These are phyloP conservation scores for Magnusiomyces tetraspermus DNA, from an alignment of 1,139 yeast species.

Conservation along the genomic window DNA sequence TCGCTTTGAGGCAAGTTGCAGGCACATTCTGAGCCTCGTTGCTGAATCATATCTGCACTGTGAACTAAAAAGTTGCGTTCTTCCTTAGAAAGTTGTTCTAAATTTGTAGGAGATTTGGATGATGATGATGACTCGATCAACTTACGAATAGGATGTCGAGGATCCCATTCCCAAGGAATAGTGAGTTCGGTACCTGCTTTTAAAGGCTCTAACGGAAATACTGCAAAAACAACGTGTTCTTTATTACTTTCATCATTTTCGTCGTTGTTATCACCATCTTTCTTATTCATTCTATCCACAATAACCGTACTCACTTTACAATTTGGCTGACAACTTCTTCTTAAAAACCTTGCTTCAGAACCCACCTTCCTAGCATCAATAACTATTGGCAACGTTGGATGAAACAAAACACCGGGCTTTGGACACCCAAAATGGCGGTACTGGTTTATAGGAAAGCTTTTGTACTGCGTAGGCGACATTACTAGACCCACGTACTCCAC, in stretches of 20 bases:
- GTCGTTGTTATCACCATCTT: too few relatives aligned
- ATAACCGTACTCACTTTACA: slow-evolving; percentile 52
- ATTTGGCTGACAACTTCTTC: slow-evolving; percentile 70
- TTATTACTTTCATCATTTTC: too few relatives aligned
- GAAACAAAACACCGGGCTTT: slow-evolving; percentile 62
- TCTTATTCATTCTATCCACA: slow-evolving; percentile 37
- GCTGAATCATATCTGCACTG: slow-evolving; percentile 20
- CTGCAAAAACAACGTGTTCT: slow-evolving; percentile 45
- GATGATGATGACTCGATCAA: slow-evolving; percentile 37
- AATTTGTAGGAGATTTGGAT: too few relatives aligned
- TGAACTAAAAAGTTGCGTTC: slow-evolving; percentile 22
- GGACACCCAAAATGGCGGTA: slow-evolving; percentile 76
- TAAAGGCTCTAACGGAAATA: slow-evolving; percentile 51
- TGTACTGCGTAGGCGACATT: slow-evolving; percentile 53
- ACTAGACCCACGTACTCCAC: slow-evolving; percentile 69
- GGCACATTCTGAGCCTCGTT: slow-evolving; percentile 63
- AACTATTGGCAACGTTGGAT: slow-evolving; percentile 46
- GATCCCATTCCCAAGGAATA: slow-evolving; percentile 85
- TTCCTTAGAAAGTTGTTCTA: slow-evolving; percentile 26
- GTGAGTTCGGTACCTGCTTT: slow-evolving; percentile 58
- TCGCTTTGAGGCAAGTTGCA: slow-evolving; percentile 34
- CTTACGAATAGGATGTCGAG: slow-evolving; percentile 58
- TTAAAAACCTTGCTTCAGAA: slow-evolving; percentile 60
- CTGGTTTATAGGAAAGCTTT: slow-evolving; percentile 59
- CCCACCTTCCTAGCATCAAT: slow-evolving; percentile 78